Conservation (phyloP, 2,329 filamentous ascomycete species). For the Talaromyces rugulosus region DNA sequence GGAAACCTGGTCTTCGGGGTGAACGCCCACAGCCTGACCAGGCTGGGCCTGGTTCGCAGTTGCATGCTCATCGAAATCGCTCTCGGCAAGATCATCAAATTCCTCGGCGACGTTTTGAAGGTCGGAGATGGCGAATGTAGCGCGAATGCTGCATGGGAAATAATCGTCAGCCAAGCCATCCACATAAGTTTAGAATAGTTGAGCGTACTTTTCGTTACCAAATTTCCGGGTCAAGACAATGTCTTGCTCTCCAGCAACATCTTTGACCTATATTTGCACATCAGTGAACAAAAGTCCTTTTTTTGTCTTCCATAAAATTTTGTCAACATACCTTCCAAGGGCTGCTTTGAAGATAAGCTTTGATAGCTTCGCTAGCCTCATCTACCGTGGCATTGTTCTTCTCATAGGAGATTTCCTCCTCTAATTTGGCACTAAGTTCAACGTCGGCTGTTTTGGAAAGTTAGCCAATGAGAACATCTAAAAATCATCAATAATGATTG, state of each 20-base stretch:
- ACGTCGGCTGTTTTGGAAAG: constrained; percentile 53
- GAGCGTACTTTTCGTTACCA: constrained; percentile 77
- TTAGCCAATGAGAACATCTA: constrained; percentile 1
- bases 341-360: constrained; percentile 83
- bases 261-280: constrained; percentile 51
- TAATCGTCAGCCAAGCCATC: constrained; percentile 5
- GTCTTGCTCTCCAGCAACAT: constrained; percentile 80
- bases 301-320: background rate
- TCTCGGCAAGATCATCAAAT: constrained; percentile 54
- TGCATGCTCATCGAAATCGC: constrained; percentile 53
- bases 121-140: constrained; percentile 81
- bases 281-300: background rate
- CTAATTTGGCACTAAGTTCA: constrained; percentile 81
- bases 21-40: constrained; percentile 47
- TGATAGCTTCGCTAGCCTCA: constrained; percentile 79
- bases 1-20: constrained; percentile 53
- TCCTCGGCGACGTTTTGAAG: constrained; percentile 63
- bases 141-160: constrained; percentile 58
- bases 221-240: constrained; percentile 78
- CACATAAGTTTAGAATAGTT: background rate
- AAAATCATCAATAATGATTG: background rate
- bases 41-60: constrained; percentile 54
- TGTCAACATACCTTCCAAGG: constrained; percentile 63
- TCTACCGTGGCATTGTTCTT: constrained; percentile 73
- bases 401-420: constrained; percentile 80